Evolutionary conservation across 164 flowering plant species (phyloP).

Genomic region (Vitis labrusca): DNA sequence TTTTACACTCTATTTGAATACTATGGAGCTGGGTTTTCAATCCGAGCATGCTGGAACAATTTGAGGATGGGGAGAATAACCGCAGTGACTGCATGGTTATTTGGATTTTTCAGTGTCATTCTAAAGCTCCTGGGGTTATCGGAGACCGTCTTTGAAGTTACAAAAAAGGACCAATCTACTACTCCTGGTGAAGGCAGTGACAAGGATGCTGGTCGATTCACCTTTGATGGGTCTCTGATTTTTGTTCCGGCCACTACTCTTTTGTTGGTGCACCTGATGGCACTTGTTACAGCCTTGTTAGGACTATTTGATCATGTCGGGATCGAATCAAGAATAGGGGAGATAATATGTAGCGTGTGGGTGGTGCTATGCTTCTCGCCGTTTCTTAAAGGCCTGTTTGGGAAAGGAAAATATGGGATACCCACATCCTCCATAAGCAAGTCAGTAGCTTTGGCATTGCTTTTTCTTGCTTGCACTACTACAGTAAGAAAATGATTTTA

Average conservation of each 20-base stretch:
- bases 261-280: constrained; percentile 36
- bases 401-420: too few species aligned
- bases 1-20: constrained; percentile 37
- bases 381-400: too few species aligned
- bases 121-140: constrained; percentile 48
- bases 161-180: constrained; percentile 34
- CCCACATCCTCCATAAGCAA: too few species aligned
- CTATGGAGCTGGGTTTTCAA: constrained; percentile 21
- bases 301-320: background rate
- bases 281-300: constrained; percentile 19
- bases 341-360: too few species aligned
- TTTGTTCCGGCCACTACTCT: constrained; percentile 42
- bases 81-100: constrained; percentile 35
- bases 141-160: constrained; percentile 45
- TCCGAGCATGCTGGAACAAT: constrained; percentile 56
- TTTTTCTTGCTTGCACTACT: too few species aligned
- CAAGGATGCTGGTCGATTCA: constrained; percentile 29
- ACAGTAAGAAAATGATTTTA: too few species aligned
- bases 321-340: too few species aligned
- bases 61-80: constrained; percentile 37
- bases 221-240: constrained; percentile 46
- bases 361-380: too few species aligned
- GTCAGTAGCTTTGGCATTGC: too few species aligned
- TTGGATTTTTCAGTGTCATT: constrained; percentile 27
- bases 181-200: background rate